phyloP scores from a whole-genome alignment of 495 filamentous ascomycete genomes.

The Lentithecium fluviatile region DNA sequence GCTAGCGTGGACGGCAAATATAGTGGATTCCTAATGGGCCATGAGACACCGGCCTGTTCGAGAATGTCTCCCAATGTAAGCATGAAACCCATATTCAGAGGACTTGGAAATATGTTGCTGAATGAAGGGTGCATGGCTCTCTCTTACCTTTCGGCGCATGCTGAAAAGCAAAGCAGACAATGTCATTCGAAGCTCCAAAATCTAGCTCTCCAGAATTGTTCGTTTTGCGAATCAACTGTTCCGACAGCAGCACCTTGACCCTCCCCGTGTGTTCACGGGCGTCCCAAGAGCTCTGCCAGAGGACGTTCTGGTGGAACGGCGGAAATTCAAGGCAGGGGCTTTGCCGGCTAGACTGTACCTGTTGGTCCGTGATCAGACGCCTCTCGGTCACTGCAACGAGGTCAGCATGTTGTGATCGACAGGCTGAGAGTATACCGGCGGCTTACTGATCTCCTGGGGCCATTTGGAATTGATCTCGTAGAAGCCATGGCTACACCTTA shows the following conservation, averaged over 20 bases:
- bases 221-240: conserved; percentile 40
- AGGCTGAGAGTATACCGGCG: background rate
- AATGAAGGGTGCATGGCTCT: conserved; percentile 21
- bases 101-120: too few relatives aligned
- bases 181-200: conserved; percentile 41
- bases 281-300: conserved; percentile 70
- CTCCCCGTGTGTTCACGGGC: conserved; percentile 68
- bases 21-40: conserved; percentile 77
- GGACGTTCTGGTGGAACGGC: conserved; percentile 66
- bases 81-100: background rate
- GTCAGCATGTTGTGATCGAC: conserved; percentile 39
- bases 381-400: conserved; percentile 48
- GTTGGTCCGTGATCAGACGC: background rate
- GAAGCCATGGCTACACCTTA: conserved; percentile 18
- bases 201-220: conserved; percentile 8
- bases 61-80: conserved; percentile 57
- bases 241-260: conserved; percentile 75
- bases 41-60: conserved; percentile 75
- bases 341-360: conserved; percentile 11
- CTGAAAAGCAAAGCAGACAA: conserved; percentile 80
- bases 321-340: conserved; percentile 63
- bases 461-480: conserved; percentile 25
- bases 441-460: conserved; percentile 36
- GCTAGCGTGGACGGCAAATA: conserved; percentile 12
- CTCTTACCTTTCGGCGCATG: conserved; percentile 74